phyloP scores from a whole-genome alignment of 2,329 filamentous ascomycete genomes.

The Cladophialophora exuberans region DNA sequence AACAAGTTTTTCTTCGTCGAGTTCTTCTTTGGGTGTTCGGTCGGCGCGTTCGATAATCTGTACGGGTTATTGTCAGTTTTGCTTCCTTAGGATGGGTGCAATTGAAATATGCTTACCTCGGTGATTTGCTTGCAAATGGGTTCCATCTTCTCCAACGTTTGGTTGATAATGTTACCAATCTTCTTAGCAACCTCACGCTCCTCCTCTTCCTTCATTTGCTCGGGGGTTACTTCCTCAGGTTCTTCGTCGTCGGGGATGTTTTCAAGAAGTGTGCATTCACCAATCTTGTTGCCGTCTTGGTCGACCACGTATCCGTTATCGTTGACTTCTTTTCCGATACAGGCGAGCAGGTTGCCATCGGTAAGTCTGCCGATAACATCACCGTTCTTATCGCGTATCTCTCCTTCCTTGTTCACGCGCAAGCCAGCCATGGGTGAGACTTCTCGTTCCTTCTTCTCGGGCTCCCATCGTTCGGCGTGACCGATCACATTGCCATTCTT shows the following conservation, averaged over 20 bases:
- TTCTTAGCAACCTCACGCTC: conserved; percentile 77
- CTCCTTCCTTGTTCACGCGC: conserved; percentile 57
- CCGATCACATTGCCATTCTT: conserved; percentile 69
- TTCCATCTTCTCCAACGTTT: conserved; percentile 80
- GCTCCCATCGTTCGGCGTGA: conserved; percentile 70
- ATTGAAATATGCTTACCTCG: conserved; percentile 59
- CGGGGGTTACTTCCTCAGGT: conserved; percentile 45
- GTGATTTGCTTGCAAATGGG: conserved; percentile 86
- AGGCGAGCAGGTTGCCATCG: conserved; percentile 46
- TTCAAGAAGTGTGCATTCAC: conserved; percentile 64
- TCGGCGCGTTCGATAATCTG: conserved; percentile 80
- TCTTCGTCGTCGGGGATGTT: conserved; percentile 55
- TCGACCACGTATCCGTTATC: conserved; percentile 60
- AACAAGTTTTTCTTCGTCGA: conserved; percentile 88
- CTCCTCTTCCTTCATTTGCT: conserved; percentile 59
- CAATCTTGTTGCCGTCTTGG: conserved; percentile 65
- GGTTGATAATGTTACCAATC: conserved; percentile 72
- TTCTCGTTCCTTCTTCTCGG: conserved; percentile 57
- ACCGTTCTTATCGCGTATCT: conserved; percentile 50
- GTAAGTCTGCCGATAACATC: conserved; percentile 52
- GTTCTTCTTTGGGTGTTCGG: conserved; percentile 78
- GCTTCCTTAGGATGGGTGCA: neutral
- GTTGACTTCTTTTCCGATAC: conserved; percentile 49
- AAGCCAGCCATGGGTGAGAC: conserved; percentile 63
- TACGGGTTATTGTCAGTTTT: conserved; percentile 29